Evolutionary conservation across 2,329 filamentous ascomycete species (phyloP).

Genomic region (Botrytis paeoniae): DNA sequence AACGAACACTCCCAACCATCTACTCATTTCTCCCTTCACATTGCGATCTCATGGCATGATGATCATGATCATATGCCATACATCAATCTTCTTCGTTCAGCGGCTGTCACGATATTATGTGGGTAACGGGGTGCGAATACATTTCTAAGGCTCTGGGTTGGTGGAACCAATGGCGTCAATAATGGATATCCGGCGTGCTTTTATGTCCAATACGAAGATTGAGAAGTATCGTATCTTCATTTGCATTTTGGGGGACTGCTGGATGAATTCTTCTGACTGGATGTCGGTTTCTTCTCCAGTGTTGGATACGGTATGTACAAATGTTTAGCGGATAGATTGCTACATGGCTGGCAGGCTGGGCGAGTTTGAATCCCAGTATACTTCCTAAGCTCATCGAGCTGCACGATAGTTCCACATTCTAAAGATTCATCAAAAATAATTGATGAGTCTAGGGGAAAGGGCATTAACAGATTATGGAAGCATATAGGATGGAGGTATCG

Average conservation of each 20-base stretch:
- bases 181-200: neutral
- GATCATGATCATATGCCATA: neutral
- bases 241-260: neutral
- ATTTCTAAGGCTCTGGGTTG: neutral
- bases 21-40: neutral
- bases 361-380: neutral
- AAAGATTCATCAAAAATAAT: neutral
- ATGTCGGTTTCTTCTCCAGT: neutral
- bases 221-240: neutral
- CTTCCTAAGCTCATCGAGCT: neutral
- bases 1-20: neutral
- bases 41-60: neutral
- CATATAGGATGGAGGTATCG: neutral
- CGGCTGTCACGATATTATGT: neutral
- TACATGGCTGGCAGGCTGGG: neutral
- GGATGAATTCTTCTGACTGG: neutral
- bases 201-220: neutral
- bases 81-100: neutral
- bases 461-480: neutral
- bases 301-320: neutral
- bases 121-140: neutral
- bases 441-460: neutral
- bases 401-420: neutral
- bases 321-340: neutral
- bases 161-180: conserved; percentile 1